Conservation (phyloP, 2,329 filamentous ascomycete species). For the Aureobasidium lini region DNA sequence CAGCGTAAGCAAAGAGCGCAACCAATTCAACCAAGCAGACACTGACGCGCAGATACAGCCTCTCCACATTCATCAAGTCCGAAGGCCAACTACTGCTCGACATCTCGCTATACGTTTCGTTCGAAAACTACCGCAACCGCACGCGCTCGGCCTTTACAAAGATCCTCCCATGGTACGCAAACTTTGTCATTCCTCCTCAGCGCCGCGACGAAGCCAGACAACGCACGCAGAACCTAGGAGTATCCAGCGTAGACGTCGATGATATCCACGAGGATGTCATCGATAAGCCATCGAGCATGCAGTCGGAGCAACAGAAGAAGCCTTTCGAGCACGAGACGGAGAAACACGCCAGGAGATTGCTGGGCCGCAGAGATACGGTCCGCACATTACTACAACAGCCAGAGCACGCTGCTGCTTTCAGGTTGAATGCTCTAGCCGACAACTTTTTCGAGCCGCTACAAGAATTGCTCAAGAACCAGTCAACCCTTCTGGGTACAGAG, state of each 20-base stretch:
- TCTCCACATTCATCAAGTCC: conserved; percentile 55
- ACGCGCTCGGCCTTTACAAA: conserved; percentile 75
- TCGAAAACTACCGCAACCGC: conserved; percentile 70
- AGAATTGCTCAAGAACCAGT: conserved; percentile 50
- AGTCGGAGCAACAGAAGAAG: conserved; percentile 19
- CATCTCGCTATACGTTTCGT: conserved; percentile 82
- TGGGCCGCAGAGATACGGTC: conserved; percentile 52
- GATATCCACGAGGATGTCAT: conserved; percentile 32
- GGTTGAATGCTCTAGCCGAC: conserved; percentile 63
- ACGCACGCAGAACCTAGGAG: conserved; percentile 51
- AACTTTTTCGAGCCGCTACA: conserved; percentile 66
- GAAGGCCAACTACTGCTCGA: conserved; percentile 73
- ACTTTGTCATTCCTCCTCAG: conserved; percentile 74
- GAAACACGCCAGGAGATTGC: conserved; percentile 41
- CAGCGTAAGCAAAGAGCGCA: conserved; percentile 10
- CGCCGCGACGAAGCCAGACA: conserved; percentile 63
- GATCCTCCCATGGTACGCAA: conserved; percentile 77
- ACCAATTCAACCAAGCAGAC: neutral
- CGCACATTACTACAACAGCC: conserved; percentile 56
- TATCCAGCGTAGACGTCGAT: conserved; percentile 40
- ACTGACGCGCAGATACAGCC: conserved; percentile 1
- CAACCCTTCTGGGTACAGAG: conserved; percentile 47
- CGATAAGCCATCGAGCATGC: conserved; percentile 23
- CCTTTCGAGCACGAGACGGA: conserved; percentile 26
- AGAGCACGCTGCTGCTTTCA: conserved; percentile 65